Percentiles rank a stretch among this genome's conserved stretches.
These are phyloP conservation scores for Colletotrichum euphorbiae DNA, from an alignment of 2,329 filamentous ascomycete species.

Conservation along the genomic window DNA sequence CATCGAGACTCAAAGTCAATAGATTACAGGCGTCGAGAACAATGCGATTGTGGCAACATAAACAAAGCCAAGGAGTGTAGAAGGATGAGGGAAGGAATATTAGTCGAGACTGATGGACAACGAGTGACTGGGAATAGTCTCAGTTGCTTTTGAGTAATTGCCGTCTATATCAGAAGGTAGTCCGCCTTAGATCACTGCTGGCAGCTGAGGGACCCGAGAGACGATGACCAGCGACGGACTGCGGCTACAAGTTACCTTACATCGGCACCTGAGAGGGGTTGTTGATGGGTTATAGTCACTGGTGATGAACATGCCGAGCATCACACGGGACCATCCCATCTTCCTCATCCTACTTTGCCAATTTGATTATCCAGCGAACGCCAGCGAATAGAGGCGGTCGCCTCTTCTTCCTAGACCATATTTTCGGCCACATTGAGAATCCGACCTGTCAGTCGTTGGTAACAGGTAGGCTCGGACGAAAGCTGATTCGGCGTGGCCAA, in stretches of 20 bases:
- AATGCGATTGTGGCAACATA: not conserved
- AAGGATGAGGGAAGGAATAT: not conserved
- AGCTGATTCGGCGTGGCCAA: slow-evolving; percentile 17
- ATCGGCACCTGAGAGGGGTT: not conserved
- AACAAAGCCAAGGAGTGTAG: not conserved
- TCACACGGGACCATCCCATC: slow-evolving; percentile 12
- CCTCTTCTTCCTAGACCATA: not conserved
- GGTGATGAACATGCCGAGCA: not conserved
- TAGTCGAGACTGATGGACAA: not conserved
- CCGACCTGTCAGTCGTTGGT: slow-evolving; percentile 9
- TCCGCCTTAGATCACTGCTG: not conserved
- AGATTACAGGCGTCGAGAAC: not conserved
- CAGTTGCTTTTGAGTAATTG: not conserved
- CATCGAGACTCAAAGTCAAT: not conserved
- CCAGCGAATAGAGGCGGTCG: not conserved
- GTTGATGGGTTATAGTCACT: slow-evolving; percentile 3
- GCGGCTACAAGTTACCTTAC: not conserved
- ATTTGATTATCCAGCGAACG: not conserved
- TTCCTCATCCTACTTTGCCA: not conserved
- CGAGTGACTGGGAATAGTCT: not conserved
- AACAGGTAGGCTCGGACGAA: slow-evolving; percentile 4
- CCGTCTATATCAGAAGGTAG: not conserved
- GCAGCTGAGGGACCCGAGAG: slow-evolving; percentile 13
- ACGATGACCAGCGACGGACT: not conserved
- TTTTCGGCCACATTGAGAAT: slow-evolving; percentile 2